Conservation (phyloP, 768 basidiomycete genomes). For the Strobilomyces dryophilus region DNA sequence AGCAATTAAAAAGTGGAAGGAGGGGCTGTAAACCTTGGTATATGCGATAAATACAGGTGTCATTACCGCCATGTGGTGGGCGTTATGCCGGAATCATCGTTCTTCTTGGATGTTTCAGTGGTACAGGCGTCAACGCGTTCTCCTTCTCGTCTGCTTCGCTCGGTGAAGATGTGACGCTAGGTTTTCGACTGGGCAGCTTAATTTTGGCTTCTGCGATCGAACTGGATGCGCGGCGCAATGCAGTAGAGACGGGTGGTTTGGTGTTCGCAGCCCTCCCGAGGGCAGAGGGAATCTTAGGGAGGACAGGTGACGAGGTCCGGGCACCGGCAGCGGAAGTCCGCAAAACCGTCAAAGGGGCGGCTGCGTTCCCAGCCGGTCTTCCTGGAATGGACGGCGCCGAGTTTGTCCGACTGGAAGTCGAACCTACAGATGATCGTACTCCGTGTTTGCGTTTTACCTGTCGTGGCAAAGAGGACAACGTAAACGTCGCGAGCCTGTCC, state of each 20-base stretch:
- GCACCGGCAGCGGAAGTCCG: slow-evolving; percentile 30
- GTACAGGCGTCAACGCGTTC: slow-evolving; percentile 38
- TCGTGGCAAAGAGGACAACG: neutral
- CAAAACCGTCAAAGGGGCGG: slow-evolving; percentile 37
- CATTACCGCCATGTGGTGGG: neutral
- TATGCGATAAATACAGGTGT: slow-evolving; percentile 8
- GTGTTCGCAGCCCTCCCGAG: slow-evolving; percentile 23
- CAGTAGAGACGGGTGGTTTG: slow-evolving; percentile 9
- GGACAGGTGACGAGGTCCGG: slow-evolving; percentile 38
- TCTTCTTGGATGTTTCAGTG: slow-evolving; percentile 18
- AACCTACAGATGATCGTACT: slow-evolving; percentile 51
- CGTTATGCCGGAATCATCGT: slow-evolving; percentile 13
- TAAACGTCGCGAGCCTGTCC: neutral
- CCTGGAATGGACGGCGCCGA: slow-evolving; percentile 18
- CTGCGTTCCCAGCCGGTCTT: slow-evolving; percentile 44
- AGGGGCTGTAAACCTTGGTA: neutral
- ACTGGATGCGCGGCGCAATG: slow-evolving; percentile 28
- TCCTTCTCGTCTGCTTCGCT: slow-evolving; percentile 58
- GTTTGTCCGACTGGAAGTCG: slow-evolving; percentile 55
- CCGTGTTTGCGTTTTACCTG: slow-evolving; percentile 65
- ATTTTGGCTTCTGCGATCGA: slow-evolving; percentile 32
- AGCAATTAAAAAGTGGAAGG: slow-evolving; percentile 4
- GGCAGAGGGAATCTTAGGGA: slow-evolving; percentile 29
- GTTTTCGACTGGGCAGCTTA: slow-evolving; percentile 31
- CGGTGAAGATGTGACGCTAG: slow-evolving; percentile 34